Evolutionary conservation across 2,329 filamentous ascomycete species (phyloP), one percentile per base, ranked within the genome.

Genomic region (Alternaria sp.): DNA sequence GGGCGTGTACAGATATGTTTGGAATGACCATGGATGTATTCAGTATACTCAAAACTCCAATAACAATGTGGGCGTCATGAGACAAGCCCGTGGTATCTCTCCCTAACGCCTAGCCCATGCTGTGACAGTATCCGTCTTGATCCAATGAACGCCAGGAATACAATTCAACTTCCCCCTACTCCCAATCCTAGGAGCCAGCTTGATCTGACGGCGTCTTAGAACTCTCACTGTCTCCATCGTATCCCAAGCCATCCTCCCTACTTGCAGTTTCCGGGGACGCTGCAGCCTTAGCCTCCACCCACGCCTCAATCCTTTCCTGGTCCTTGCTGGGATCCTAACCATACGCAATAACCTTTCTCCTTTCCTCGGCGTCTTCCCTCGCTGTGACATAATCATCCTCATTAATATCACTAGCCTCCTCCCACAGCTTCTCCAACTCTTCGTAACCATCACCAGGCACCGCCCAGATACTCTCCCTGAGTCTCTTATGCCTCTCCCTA

Each of bases 391-490:
- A 90, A 72, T 99, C 95, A 73, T 99, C 95, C 60, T 95, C 91
- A 4, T 90, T 91, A 61, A 94, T 83, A 63, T 95, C 92, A 70
- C 92, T 96, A 17, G 88, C 89, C 73, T 97, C 92, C 39, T 95
- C 92, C 90, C 91, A 96, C 65, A 96, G 79, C 78, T 87, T 91
- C 63, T 89, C 86, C 79, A 92, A 89, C 78, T 98, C 94, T 51
- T 66, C 63, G n/a, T 74, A 73, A 8, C 83, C 80, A 31, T 86
- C 84, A 8, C 85, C 83, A 29, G 86, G 86, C 2, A 97, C 88
- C 0, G 93, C 92, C 95, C 96, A 99, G 62, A 97, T 96, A 69
- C 89, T 93, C 80, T 99, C 95, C 23, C 95, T 83, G 71, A 94
- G 82, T 41, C 94, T 83, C 82, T 99, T 99, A 78, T 99, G 96